Percentiles rank a stretch among this genome's conserved stretches.
phyloP scores from a whole-genome alignment of 306 rosid species.

The Quercus wislizeni region DNA sequence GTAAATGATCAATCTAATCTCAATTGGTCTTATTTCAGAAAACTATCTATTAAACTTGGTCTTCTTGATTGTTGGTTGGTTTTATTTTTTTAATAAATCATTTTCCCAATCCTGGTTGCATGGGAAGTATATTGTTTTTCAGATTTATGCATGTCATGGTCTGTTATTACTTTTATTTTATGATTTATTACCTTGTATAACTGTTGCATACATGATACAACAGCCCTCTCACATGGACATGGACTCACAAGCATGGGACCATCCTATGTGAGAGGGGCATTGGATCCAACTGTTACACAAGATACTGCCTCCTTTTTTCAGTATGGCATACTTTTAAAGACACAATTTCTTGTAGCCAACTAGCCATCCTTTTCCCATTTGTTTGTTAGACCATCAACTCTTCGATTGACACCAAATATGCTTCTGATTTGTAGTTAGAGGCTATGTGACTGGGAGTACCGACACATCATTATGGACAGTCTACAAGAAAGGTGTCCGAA shows the following conservation, averaged over 20 bases:
- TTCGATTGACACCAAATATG: constrained; percentile 17
- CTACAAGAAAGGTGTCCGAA: constrained; percentile 71
- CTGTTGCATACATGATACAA: too few relatives aligned
- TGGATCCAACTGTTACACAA: too few relatives aligned
- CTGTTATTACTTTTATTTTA: background rate
- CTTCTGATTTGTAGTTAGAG: constrained; percentile 63
- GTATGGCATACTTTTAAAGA: background rate
- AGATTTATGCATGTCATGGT: constrained; percentile 3
- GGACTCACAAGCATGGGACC: too few relatives aligned
- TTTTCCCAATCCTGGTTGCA: background rate
- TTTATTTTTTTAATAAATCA: background rate
- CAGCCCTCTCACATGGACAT: too few relatives aligned
- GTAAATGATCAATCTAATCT: background rate
- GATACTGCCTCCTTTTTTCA: background rate
- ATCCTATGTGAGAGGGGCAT: too few relatives aligned
- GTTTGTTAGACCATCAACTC: constrained; percentile 4
- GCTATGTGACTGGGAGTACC: constrained; percentile 96
- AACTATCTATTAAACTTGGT: background rate
- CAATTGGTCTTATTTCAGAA: background rate
- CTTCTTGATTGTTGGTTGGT: background rate
- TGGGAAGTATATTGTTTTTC: background rate
- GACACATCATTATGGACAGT: constrained; percentile 97
- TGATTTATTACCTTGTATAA: too few relatives aligned
- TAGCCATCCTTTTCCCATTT: background rate
- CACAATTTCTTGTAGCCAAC: constrained; percentile 1